A percentile compares a stretch with the other conserved stretches of the same genome.
These are phyloP conservation scores for Mariannaea elegans DNA, from an alignment of 2,329 filamentous ascomycete genomes.

Conservation along the genomic window DNA sequence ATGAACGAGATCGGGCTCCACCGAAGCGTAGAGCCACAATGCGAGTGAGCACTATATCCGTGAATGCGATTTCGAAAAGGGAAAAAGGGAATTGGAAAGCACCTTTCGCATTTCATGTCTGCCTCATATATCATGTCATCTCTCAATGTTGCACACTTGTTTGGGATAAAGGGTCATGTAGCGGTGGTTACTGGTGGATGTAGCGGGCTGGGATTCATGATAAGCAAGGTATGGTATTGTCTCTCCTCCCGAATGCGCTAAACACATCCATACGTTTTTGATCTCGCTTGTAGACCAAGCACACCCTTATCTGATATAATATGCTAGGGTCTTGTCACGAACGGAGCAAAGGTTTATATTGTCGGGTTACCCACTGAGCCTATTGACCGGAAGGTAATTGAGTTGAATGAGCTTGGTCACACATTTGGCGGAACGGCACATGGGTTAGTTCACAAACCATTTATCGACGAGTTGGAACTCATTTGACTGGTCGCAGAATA, in stretches of 20 bases:
- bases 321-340: slow-evolving; percentile 51
- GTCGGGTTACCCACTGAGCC: slow-evolving; percentile 52
- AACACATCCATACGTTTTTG: too few species aligned
- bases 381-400: slow-evolving; percentile 47
- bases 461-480: background rate
- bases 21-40: too few species aligned
- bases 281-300: background rate
- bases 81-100: too few species aligned
- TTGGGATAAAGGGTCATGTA: slow-evolving; percentile 43
- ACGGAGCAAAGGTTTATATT: slow-evolving; percentile 58
- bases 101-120: background rate
- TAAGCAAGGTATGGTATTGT: slow-evolving; percentile 47
- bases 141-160: slow-evolving; percentile 29
- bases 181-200: slow-evolving; percentile 49
- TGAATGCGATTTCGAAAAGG: background rate
- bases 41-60: too few species aligned
- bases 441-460: slow-evolving; percentile 42
- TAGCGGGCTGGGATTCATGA: slow-evolving; percentile 58
- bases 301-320: too few species aligned
- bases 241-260: background rate
- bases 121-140: slow-evolving; percentile 18
- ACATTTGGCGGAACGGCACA: slow-evolving; percentile 47
- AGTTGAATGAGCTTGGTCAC: slow-evolving; percentile 50
- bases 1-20: too few species aligned
- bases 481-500: slow-evolving; percentile 30